A percentile compares a stretch with the other conserved stretches of the same genome.
These are phyloP conservation scores for Beauveria bassiana DNA, from an alignment of 2,329 filamentous ascomycete genomes.

Conservation along the genomic window DNA sequence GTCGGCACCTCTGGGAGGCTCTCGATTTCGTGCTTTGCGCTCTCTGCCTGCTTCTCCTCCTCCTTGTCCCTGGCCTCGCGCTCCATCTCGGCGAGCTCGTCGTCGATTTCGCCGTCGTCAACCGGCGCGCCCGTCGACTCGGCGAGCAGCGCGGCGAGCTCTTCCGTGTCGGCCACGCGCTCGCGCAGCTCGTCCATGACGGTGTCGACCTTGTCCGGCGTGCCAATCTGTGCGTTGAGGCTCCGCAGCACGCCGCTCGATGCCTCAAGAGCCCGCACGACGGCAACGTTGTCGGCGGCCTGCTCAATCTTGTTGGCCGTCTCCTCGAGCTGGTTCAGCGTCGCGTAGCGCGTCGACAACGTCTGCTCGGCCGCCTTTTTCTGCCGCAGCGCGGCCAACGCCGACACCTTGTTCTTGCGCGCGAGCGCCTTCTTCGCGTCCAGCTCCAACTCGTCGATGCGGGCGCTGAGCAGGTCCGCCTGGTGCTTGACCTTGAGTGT, in stretches of 20 bases:
- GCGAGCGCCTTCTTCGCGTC: conserved; percentile 64
- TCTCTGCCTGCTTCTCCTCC: conserved; percentile 38
- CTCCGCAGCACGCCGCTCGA: conserved; percentile 64
- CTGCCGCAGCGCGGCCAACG: conserved; percentile 69
- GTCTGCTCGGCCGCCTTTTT: conserved; percentile 76
- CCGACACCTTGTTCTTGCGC: conserved; percentile 63
- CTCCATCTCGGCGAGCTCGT: conserved; percentile 75
- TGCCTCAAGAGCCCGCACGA: conserved; percentile 75
- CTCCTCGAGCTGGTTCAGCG: conserved; percentile 73
- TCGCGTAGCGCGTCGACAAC: conserved; percentile 62
- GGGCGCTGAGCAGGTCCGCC: conserved; percentile 56
- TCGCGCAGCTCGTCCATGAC: conserved; percentile 69
- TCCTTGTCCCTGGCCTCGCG: conserved; percentile 47
- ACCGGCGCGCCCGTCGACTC: conserved; percentile 49
- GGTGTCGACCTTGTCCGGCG: conserved; percentile 64
- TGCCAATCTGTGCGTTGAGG: conserved; percentile 72
- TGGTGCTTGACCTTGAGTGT: conserved; percentile 68
- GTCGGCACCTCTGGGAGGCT: conserved; percentile 36
- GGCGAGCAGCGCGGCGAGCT: conserved; percentile 69
- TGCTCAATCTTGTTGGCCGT: conserved; percentile 78
- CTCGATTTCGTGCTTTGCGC: conserved; percentile 44
- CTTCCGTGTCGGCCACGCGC: conserved; percentile 75
- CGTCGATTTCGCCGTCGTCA: conserved; percentile 79
- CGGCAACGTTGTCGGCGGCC: conserved; percentile 74
- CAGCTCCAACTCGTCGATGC: conserved; percentile 56